Evolutionary conservation across 2,329 filamentous ascomycete species (phyloP), one percentile per base, ranked within the genome.

Genomic region (Hypocrella siamensis): DNA sequence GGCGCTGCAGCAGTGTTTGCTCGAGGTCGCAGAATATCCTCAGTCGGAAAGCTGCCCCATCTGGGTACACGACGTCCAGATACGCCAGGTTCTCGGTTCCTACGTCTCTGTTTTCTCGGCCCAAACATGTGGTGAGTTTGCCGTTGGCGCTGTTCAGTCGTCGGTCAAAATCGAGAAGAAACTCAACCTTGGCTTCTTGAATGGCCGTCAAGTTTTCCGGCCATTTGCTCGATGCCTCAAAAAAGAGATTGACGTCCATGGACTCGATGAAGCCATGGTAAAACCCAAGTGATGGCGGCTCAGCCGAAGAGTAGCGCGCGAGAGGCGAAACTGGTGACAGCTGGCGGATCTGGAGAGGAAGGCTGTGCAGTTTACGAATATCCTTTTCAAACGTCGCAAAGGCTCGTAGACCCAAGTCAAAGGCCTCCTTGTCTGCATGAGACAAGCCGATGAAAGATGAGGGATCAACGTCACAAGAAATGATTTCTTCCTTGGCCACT

Each of bases 211-310:
- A 58, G 47, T 92, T 84, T 48, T 96, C 86, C 0, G 90, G 90
- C 90, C 90, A 98, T 42, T 83, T 79, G 28, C 75, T 78, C 6
- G 90, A 96, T 4, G 80, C 82, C 57, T 98, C 90, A 44, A 98
- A 96, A 47, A 88, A 86, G 30, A 98, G 65, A 26, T 85, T 69
- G 19, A 92, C 70, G 42, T 92, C 77, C 41, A 86, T 78, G 1
- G 82, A 78, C 17, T 53, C 48, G 33, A 62, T 44, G 14, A 54
- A 43, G 1, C 53, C 57, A 15, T 60, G 62, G 31, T 58, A 55
- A 11, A 63, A 59, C 17, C 58, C 57, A 25, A 63, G 52, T 17
- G 40, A 37, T 0, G 55, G 55, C 11, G 49, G 44, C 4, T 52
- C 42, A 7, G 80, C 53, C 0, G 79, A 83, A 2, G 84, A 62